phyloP scores from a whole-genome alignment of 352 stramenopile genomes.

The Blastocystis sp. region DNA sequence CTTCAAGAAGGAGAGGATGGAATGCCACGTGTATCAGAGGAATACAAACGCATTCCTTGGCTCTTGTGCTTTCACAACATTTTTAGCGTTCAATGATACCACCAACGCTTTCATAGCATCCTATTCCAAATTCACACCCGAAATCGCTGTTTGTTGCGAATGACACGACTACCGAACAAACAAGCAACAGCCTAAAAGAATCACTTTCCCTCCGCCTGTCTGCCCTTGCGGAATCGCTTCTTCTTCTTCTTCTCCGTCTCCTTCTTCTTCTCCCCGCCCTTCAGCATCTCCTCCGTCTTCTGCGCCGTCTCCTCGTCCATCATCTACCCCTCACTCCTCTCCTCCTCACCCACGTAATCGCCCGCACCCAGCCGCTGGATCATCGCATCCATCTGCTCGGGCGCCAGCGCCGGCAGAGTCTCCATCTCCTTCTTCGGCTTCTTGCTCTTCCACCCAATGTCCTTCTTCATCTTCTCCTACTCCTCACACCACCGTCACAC shows the following conservation, averaged over 20 bases:
- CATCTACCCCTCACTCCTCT: not conserved
- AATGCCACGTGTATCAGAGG: too few relatives aligned
- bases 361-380: conserved; percentile 17
- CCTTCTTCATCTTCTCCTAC: conserved; percentile 51
- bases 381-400: conserved; percentile 14
- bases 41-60: too few relatives aligned
- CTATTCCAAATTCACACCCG: too few relatives aligned
- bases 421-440: conserved; percentile 39
- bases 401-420: not conserved
- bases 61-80: too few relatives aligned
- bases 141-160: not conserved
- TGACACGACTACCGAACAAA: not conserved
- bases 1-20: too few relatives aligned
- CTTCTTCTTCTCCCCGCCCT: not conserved
- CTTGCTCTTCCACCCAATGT: conserved; percentile 46
- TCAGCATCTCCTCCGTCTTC: conserved; percentile 11
- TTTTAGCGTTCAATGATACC: too few relatives aligned
- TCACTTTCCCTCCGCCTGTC: not conserved
- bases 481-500: not conserved
- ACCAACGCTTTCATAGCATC: too few relatives aligned
- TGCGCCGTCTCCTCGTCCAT: not conserved
- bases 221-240: not conserved
- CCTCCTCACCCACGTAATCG: not conserved
- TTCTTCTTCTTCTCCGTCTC: conserved; percentile 35
- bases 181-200: conserved; percentile 6